These are phyloP conservation scores for Przewalskia tangutica DNA, from an alignment of 257 asterid genomes.

Conservation along the genomic window DNA sequence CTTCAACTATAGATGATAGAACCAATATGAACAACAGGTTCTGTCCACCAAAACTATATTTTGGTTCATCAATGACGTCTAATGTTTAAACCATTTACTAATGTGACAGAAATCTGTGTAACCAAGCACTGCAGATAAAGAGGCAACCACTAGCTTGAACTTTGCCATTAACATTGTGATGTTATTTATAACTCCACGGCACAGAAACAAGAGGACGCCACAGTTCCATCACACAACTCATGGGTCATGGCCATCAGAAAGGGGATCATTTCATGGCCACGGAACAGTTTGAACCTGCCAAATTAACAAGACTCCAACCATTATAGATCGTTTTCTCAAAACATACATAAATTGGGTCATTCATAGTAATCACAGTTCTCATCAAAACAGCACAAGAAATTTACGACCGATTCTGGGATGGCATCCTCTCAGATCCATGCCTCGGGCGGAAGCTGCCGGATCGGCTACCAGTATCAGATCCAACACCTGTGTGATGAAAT, in stretches of 20 bases:
- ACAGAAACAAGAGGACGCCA: constrained; percentile 26
- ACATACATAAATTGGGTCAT: constrained; percentile 19
- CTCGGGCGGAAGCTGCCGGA: constrained; percentile 44
- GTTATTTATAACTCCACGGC: constrained; percentile 13
- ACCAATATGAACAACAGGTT: background rate
- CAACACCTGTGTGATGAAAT: constrained; percentile 37
- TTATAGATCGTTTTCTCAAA: constrained; percentile 35
- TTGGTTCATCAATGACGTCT: background rate
- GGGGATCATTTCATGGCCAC: constrained; percentile 26
- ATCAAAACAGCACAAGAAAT: constrained; percentile 14
- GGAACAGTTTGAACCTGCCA: constrained; percentile 22
- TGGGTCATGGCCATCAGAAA: constrained; percentile 22
- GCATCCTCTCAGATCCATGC: constrained; percentile 73
- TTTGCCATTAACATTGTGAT: constrained; percentile 6
- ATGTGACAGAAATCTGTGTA: background rate
- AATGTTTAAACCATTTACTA: background rate
- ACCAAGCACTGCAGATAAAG: background rate
- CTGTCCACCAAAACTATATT: background rate
- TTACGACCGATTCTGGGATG: constrained; percentile 59
- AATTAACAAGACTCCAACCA: constrained; percentile 18
- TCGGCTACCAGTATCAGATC: constrained; percentile 33
- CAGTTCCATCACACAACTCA: constrained; percentile 38
- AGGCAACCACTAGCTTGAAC: constrained; percentile 1
- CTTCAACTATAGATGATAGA: background rate
- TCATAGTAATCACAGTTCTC: constrained; percentile 33